Percentiles rank a stretch among this genome's conserved stretches.
Evolutionary conservation across 257 asterid genomes (phyloP).

Genomic region (Przewalskia tangutica): DNA sequence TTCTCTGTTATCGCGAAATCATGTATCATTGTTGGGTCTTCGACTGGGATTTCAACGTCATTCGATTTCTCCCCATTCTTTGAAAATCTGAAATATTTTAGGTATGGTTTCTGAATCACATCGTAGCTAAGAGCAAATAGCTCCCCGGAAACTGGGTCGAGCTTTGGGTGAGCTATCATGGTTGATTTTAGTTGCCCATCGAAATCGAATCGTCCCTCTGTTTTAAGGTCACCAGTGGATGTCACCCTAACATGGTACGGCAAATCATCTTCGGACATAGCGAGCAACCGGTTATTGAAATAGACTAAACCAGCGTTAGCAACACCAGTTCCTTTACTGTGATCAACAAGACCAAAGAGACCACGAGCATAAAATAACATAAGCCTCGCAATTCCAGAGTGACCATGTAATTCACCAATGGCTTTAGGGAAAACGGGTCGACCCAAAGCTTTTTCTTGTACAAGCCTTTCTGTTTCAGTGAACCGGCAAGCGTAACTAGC

Average conservation of each 20-base stretch:
- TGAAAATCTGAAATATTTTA: constrained; percentile 67
- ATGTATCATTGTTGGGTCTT: constrained; percentile 95
- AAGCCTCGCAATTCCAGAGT: constrained; percentile 77
- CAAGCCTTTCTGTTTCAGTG: constrained; percentile 68
- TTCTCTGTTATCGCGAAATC: constrained; percentile 95
- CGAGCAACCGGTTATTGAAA: constrained; percentile 63
- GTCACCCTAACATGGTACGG: constrained; percentile 78
- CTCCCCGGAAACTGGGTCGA: constrained; percentile 85
- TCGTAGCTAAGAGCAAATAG: constrained; percentile 86
- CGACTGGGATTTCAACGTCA: constrained; percentile 78
- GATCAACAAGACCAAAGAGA: constrained; percentile 59
- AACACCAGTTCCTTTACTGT: constrained; percentile 70
- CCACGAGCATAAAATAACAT: constrained; percentile 83
- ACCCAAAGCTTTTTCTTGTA: constrained; percentile 65
- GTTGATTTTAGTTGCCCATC: constrained; percentile 50
- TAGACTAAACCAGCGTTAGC: constrained; percentile 93
- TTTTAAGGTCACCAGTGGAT: constrained; percentile 55
- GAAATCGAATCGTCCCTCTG: constrained; percentile 54
- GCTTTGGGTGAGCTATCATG: constrained; percentile 95
- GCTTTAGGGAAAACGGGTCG: constrained; percentile 92
- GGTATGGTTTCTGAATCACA: constrained; percentile 74
- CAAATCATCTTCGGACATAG: constrained; percentile 95
- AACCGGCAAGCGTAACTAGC: constrained; percentile 82
- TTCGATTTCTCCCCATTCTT: constrained; percentile 52
- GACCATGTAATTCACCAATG: constrained; percentile 94